Conservation (phyloP, 371 early-diverging fungal species). For the Mortierella sp. region DNA sequence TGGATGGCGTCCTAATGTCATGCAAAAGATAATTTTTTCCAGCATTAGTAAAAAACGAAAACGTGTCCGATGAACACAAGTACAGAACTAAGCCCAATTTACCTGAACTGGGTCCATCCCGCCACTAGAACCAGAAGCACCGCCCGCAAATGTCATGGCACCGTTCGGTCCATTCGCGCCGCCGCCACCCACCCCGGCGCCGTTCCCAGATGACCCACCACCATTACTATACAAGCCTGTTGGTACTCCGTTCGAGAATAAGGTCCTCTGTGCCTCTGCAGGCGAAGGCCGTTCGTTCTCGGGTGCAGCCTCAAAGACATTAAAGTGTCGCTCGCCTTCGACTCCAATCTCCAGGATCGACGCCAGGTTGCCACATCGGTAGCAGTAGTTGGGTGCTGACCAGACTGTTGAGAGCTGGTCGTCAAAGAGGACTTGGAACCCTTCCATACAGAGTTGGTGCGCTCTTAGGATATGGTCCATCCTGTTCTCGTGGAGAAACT, state of each 20-base stretch:
- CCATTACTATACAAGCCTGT: slow-evolving; percentile 28
- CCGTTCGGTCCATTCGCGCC: slow-evolving; percentile 2
- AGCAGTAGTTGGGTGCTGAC: slow-evolving; percentile 95
- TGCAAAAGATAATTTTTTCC: not conserved
- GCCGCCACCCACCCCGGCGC: slow-evolving; percentile 8
- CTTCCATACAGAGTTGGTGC: slow-evolving; percentile 98
- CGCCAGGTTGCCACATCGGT: slow-evolving; percentile 96
- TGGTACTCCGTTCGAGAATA: slow-evolving; percentile 40
- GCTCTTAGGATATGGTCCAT: slow-evolving; percentile 94
- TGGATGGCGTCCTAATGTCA: slow-evolving; percentile 37
- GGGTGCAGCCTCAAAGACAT: slow-evolving; percentile 93
- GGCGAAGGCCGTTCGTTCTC: slow-evolving; percentile 73
- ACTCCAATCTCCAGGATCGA: slow-evolving; percentile 92
- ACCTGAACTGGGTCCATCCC: slow-evolving; percentile 35
- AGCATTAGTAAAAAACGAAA: not conserved
- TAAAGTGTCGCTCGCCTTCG: slow-evolving; percentile 85
- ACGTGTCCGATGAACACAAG: too few relatives aligned
- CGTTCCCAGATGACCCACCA: not conserved
- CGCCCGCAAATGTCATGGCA: slow-evolving; percentile 8
- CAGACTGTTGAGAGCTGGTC: slow-evolving; percentile 92
- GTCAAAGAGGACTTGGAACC: slow-evolving; percentile 91
- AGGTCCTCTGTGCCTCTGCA: slow-evolving; percentile 26
- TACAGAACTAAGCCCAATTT: not conserved
- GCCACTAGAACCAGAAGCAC: slow-evolving; percentile 6
- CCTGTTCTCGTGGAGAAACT: slow-evolving; percentile 88